Percentiles rank a stretch among this genome's conserved stretches.
phyloP scores from a whole-genome alignment of 306 rosid species.

The Dalbergia cultrata region DNA sequence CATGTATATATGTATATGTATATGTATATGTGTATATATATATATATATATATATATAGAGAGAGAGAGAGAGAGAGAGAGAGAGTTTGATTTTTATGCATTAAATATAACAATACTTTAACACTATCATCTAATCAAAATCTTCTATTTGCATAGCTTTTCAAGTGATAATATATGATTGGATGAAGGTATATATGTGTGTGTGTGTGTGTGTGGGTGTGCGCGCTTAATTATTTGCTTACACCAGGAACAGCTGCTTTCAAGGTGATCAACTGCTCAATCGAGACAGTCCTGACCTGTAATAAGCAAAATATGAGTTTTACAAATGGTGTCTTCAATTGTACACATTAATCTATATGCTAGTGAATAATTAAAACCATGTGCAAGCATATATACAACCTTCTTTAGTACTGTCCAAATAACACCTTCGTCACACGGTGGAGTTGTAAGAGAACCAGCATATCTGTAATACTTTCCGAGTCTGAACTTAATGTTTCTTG shows the following conservation, averaged over 20 bases:
- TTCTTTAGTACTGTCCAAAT: slow-evolving; percentile 71
- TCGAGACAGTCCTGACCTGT: slow-evolving; percentile 74
- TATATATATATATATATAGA: no score
- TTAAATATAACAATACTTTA: no score
- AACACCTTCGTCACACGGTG: slow-evolving; percentile 87
- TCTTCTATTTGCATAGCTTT: no score
- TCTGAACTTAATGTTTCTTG: slow-evolving; percentile 63
- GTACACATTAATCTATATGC: not conserved
- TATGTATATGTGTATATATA: no score
- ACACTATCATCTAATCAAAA: no score
- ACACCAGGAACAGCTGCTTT: slow-evolving; percentile 68
- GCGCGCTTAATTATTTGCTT: slow-evolving; percentile 43
- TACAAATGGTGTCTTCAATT: not conserved
- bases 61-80: no score
- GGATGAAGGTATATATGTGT: no score
- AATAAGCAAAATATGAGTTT: slow-evolving; percentile 1
- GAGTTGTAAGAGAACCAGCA: slow-evolving; percentile 77
- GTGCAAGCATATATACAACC: slow-evolving; percentile 62
- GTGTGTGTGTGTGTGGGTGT: no score
- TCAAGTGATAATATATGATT: no score
- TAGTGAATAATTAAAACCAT: not conserved
- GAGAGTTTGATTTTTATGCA: no score
- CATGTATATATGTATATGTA: no score
- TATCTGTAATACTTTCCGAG: slow-evolving; percentile 77
- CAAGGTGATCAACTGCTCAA: slow-evolving; percentile 64